Evolutionary conservation across 345 rosid genomes (phyloP), one percentile per base, ranked within the genome.

Genomic region (Turnera subulata): DNA sequence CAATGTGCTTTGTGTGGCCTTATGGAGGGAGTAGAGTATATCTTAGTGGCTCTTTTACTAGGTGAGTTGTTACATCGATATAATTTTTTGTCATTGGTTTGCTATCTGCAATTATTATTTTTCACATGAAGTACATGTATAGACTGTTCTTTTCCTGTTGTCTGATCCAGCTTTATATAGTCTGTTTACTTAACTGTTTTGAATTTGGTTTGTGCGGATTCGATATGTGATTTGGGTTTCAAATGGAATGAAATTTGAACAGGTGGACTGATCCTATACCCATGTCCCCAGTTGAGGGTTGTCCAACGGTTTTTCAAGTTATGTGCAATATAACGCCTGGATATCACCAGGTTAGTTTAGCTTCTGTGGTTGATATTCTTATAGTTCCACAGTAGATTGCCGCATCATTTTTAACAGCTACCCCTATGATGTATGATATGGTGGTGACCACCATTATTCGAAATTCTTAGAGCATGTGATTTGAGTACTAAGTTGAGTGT

Each of bases 251-350:
- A 50, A 29, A 26, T 70, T 37, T 24, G 55, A 50, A 47, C 84
- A 88, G 96, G 70, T 85, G 90, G 96, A 52, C 77, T 16, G 93
- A 88, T 37, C 88, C 51, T 68, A 69, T 85, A 66, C 86, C 82
- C 6, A 80, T 88, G 96, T 81, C 94, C 26, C 91, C 88, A 14
- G 61, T 79, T 59, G 96, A 89, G 64, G 96, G 85, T 11, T 83
- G 91, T 61, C 88, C 91, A 25, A 69, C 77, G 56, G 94, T 85
- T 24, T 89, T 83, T 79, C 94, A 85, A 76, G 82, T 80, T 57
- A 67, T 85, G 59, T 84, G 76, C 56, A 75, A 73, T 77, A 57
- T 89, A 83, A 56, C 86, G 0, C 93, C 91, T 4, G 96, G 96
- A 51, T 78, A 72, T 60, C 96, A 89, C 72, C 84, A 89, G 94